Conservation (phyloP, 192 early-diverging fungal species). For the Coemansia sp. region DNA sequence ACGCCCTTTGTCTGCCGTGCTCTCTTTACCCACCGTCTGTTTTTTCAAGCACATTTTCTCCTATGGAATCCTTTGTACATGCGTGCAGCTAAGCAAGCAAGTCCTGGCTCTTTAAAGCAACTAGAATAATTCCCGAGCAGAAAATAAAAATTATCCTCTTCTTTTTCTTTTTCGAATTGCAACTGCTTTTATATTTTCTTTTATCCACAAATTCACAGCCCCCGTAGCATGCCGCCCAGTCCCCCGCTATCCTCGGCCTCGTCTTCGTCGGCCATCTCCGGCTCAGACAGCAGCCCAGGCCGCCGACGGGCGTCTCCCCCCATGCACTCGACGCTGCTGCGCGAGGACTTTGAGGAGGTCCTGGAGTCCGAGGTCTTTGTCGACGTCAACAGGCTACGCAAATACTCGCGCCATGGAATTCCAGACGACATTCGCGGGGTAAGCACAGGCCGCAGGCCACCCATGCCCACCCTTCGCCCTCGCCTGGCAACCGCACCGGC, state of each 20-base stretch:
- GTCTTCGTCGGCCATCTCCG: conserved; percentile 1
- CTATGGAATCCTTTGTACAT: too few relatives aligned
- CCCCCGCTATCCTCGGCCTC: conserved; percentile 44
- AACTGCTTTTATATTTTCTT: neutral
- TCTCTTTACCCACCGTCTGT: too few relatives aligned
- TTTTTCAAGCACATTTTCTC: too few relatives aligned
- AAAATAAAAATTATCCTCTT: neutral
- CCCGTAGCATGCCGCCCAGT: conserved; percentile 35
- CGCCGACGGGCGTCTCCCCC: conserved; percentile 44
- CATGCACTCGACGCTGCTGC: conserved; percentile 44
- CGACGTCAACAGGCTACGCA: conserved; percentile 74
- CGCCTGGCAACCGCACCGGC: too few relatives aligned
- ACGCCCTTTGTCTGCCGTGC: too few relatives aligned
- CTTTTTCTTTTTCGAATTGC: neutral
- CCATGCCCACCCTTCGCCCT: too few relatives aligned
- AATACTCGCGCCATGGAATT: conserved; percentile 74
- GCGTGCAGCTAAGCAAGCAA: too few relatives aligned
- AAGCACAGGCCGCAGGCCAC: too few relatives aligned
- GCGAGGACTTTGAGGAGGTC: conserved; percentile 67
- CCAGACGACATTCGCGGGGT: conserved; percentile 72
- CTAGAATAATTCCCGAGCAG: too few relatives aligned
- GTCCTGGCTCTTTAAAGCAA: too few relatives aligned
- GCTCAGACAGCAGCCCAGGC: conserved; percentile 34
- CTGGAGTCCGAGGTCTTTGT: conserved; percentile 78
- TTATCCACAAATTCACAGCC: too few relatives aligned